Evolutionary conservation across 2,329 filamentous ascomycete genomes (phyloP).

Genomic region (Alternaria solani): DNA sequence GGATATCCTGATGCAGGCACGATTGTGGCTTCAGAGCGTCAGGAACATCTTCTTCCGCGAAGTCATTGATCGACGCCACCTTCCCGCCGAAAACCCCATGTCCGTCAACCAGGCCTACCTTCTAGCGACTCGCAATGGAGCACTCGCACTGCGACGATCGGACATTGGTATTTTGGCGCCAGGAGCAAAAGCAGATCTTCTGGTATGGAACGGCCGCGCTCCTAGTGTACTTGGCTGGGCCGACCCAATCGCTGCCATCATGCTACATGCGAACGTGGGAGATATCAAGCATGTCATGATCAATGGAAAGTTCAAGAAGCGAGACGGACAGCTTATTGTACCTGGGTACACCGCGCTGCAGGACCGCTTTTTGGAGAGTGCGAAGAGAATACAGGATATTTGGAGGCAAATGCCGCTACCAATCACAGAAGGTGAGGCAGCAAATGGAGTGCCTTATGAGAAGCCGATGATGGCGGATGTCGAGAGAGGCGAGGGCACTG

Average conservation of each 20-base stretch:
- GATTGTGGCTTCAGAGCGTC: slow-evolving; percentile 62
- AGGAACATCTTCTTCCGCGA: slow-evolving; percentile 53
- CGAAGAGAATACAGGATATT: slow-evolving; percentile 30
- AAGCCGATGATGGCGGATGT: slow-evolving; percentile 10
- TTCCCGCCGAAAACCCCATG: slow-evolving; percentile 62
- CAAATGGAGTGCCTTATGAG: slow-evolving; percentile 1
- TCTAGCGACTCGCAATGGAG: slow-evolving; percentile 63
- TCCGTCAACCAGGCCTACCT: slow-evolving; percentile 64
- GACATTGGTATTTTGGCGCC: slow-evolving; percentile 61
- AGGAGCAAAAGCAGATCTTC: slow-evolving; percentile 64
- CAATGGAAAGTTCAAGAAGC: slow-evolving; percentile 60
- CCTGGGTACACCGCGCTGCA: slow-evolving; percentile 25
- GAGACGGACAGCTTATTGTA: slow-evolving; percentile 50
- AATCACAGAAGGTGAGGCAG: background rate
- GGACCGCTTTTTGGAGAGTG: slow-evolving; percentile 29
- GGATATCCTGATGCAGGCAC: slow-evolving; percentile 58
- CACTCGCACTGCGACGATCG: slow-evolving; percentile 58
- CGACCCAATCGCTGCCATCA: slow-evolving; percentile 64
- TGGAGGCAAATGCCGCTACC: slow-evolving; percentile 20
- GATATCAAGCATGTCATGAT: slow-evolving; percentile 63
- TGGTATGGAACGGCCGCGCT: slow-evolving; percentile 61
- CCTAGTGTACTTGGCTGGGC: slow-evolving; percentile 63
- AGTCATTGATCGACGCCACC: slow-evolving; percentile 52
- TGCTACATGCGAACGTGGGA: slow-evolving; percentile 63
- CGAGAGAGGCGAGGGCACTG: slow-evolving; percentile 6